Evolutionary conservation across 768 basidiomycete genomes (phyloP).

Genomic region (Rickenella mellea): DNA sequence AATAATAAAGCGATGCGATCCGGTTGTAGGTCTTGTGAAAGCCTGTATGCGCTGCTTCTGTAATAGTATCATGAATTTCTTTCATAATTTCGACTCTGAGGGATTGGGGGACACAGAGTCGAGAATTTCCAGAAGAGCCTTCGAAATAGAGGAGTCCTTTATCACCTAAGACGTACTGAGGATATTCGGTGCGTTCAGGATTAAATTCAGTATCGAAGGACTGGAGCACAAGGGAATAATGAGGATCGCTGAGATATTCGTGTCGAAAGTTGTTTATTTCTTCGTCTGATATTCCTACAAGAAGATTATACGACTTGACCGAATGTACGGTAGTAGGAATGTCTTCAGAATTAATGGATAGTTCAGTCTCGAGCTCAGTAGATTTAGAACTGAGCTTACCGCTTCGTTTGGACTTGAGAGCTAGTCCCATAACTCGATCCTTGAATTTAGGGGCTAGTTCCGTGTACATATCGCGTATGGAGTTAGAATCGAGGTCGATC

Average conservation of each 20-base stretch:
- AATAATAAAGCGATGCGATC: conserved; percentile 20
- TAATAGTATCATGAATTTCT: conserved; percentile 15
- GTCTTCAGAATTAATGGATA: conserved; percentile 6
- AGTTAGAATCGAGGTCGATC: no score
- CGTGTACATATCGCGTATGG: conserved; percentile 15
- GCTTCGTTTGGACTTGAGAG: conserved; percentile 1
- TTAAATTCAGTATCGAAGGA: no score
- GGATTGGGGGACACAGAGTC: conserved; percentile 19
- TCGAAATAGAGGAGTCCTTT: conserved; percentile 17
- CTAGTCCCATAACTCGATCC: conserved; percentile 14
- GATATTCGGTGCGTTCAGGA: no score
- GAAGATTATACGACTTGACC: conserved; percentile 4
- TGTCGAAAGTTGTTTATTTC: conserved; percentile 4
- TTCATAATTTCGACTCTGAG: conserved; percentile 12
- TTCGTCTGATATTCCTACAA: conserved; percentile 5
- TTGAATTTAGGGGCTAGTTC: conserved; percentile 20
- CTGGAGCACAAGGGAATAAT: conserved; percentile 8
- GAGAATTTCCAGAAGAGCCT: conserved; percentile 13
- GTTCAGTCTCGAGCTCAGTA: not conserved
- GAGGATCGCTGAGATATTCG: conserved; percentile 2
- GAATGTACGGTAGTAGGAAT: conserved; percentile 4
- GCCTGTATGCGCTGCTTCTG: conserved; percentile 21
- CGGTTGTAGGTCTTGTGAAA: conserved; percentile 17
- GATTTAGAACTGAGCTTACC: conserved; percentile 1
- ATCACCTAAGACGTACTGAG: conserved; percentile 8